Base-by-base conservation (phyloP, 139 green algal species). In the Chlorella sp. region DNA sequence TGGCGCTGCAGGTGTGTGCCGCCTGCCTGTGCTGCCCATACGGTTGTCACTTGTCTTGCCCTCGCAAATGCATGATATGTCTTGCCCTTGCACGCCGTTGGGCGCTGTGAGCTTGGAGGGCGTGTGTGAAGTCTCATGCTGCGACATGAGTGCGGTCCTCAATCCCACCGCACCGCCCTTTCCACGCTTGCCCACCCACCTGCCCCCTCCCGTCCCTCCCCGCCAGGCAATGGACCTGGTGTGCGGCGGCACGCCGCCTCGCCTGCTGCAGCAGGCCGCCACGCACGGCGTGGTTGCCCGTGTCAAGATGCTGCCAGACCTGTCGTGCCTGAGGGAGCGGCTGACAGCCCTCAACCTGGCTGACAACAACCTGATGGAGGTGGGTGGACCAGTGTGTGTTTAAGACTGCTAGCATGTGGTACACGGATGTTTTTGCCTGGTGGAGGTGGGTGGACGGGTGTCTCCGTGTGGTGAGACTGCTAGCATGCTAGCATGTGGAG, bases 331-430 rank as follows among this genome's bases (percentile, higher is more conserved):
- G 82, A 81, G 48, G 48, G 48, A 57, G 80, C 19, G 18, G 22
- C 92, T 96, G 37, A 91, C 79, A 2, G 91, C 91, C 24, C 89
- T 96, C 24, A 94, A 92, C 83, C 90, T 96, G 53, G 71, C 87
- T 0, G 80, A 92, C 91, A 96, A 96, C 92, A 39, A 79, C 40
- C 88, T 96, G 73, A 86, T 61, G 14, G 79, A 68, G 79, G 79
- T 85, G 42, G 24, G 78, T 5, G 15, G 40, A 9, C 48, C 7
- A 57, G 48, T 57, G 48, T 57, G 48, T 57, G 48, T 57, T 5
- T 57, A 9, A n/a, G n/a, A n/a, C n/a, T n/a, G n/a, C n/a, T n/a
- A n/a, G n/a, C n/a, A n/a, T n/a, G n/a, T n/a, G n/a, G n/a, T n/a
- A n/a, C n/a, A n/a, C n/a, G n/a, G n/a, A n/a, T 57, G 48, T 57